Percentiles rank a stretch among this genome's conserved stretches.
These are phyloP conservation scores for Phanerochaete sordida DNA, from an alignment of 768 basidiomycete genomes.

Conservation along the genomic window DNA sequence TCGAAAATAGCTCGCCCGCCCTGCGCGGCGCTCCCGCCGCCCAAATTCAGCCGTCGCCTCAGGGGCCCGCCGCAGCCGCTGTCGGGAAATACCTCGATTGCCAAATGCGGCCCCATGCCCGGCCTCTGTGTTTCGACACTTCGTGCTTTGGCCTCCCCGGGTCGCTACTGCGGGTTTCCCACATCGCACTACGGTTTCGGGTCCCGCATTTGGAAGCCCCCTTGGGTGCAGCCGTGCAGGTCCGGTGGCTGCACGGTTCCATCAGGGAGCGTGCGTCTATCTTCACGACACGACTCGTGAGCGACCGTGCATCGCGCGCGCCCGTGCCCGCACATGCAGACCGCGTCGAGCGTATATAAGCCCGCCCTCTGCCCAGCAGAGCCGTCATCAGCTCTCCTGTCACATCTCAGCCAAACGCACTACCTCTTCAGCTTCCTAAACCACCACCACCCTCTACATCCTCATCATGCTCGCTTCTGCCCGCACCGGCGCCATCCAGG, in stretches of 20 bases:
- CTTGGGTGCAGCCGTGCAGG: background rate
- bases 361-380: background rate
- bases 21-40: no score
- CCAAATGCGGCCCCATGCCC: no score
- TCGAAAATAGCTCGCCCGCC: no score
- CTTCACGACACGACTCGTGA: background rate
- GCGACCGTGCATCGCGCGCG: background rate
- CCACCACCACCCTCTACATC: background rate
- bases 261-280: background rate
- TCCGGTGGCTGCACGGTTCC: background rate
- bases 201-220: background rate
- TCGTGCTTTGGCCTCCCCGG: no score
- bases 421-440: background rate
- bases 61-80: no score
- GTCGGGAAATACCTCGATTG: no score
- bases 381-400: background rate
- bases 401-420: background rate
- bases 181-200: background rate
- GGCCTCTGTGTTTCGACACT: no score
- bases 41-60: no score
- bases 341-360: slow-evolving; percentile 8
- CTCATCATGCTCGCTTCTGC: slow-evolving; percentile 12
- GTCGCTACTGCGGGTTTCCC: no score
- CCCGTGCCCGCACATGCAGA: background rate
- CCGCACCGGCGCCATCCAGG: slow-evolving; percentile 11